phyloP scores from a whole-genome alignment of 306 rosid genomes.

The peach (Prunus persica) region DNA sequence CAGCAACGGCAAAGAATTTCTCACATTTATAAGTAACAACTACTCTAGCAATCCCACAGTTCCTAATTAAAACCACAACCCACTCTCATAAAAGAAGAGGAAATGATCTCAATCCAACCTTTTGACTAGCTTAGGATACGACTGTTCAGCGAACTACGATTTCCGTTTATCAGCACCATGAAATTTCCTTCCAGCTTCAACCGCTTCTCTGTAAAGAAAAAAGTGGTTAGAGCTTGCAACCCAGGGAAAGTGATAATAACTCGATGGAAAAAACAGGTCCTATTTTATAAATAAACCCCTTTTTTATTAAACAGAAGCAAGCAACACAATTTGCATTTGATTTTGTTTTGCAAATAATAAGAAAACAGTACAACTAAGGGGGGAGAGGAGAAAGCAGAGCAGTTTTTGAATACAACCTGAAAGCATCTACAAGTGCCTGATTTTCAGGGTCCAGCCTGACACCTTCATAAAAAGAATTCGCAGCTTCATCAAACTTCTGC shows the following conservation, averaged over 20 bases:
- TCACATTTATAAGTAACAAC: not conserved
- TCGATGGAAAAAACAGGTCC: not conserved
- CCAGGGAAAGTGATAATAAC: not conserved
- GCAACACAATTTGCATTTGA: too few relatives aligned
- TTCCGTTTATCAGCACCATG: constrained; percentile 52
- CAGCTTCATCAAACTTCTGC: constrained; percentile 97
- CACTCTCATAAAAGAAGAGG: not conserved
- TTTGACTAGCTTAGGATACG: not conserved
- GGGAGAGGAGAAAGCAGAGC: not conserved
- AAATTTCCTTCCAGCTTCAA: constrained; percentile 83
- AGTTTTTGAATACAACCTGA: constrained; percentile 52
- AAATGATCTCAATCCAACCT: not conserved
- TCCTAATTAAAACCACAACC: not conserved
- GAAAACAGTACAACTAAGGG: not conserved
- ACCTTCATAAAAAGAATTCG: constrained; percentile 86
- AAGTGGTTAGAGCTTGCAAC: constrained; percentile 1
- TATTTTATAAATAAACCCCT: too few relatives aligned
- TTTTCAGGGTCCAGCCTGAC: constrained; percentile 79
- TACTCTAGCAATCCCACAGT: not conserved
- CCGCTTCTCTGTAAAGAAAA: constrained; percentile 75
- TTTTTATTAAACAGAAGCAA: too few relatives aligned
- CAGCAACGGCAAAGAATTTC: not conserved
- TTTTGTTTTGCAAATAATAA: too few relatives aligned
- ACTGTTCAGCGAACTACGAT: constrained; percentile 23
- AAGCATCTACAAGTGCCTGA: constrained; percentile 73